A percentile compares a stretch with the other conserved stretches of the same genome.
Evolutionary conservation across 2,329 filamentous ascomycete species (phyloP).

Genomic region (Trichoderma sp.): DNA sequence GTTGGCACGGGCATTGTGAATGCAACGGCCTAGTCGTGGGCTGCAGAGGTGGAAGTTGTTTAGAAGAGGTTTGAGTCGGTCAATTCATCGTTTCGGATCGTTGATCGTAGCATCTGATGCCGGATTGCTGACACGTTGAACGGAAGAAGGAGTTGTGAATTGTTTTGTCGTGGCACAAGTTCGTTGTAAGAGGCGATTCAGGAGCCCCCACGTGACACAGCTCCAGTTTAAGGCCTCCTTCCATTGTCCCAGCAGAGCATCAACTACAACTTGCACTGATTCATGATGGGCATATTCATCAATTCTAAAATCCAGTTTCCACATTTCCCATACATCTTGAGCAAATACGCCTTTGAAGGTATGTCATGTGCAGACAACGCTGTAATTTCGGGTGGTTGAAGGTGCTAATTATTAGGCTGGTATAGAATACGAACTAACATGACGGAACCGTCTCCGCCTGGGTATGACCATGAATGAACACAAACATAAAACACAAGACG

Average conservation of each 20-base stretch:
- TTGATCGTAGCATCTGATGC: not conserved
- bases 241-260: not conserved
- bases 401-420: not conserved
- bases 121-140: not conserved
- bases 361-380: not conserved
- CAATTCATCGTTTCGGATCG: constrained; percentile 5
- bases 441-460: not conserved
- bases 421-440: not conserved
- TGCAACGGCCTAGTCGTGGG: not conserved
- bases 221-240: constrained; percentile 1
- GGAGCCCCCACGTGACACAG: constrained; percentile 20
- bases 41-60: not conserved
- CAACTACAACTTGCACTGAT: not conserved
- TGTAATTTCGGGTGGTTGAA: not conserved
- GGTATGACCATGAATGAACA: not conserved
- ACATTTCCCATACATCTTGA: not conserved
- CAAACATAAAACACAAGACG: not conserved
- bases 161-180: not conserved
- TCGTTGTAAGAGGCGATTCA: constrained; percentile 3
- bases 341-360: accelerated
- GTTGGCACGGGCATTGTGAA: constrained; percentile 52
- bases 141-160: not conserved
- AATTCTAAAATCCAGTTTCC: too few relatives aligned
- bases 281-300: not conserved
- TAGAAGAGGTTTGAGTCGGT: not conserved